Base-by-base conservation (phyloP, 106 monocot species). In the Cymbidium sinense region DNA sequence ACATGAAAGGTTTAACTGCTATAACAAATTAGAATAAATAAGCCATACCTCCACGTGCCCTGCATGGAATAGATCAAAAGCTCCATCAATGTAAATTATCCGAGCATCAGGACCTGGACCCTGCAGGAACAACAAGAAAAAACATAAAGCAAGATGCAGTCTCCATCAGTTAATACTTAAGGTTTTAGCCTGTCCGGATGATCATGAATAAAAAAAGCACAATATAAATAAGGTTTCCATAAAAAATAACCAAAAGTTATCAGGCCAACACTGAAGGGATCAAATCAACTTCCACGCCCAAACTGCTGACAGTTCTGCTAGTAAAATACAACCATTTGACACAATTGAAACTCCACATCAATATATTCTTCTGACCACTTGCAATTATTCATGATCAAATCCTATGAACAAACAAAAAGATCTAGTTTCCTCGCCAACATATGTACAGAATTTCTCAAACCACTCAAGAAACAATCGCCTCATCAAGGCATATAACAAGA, bases 61-160 rank as follows among this genome's bases (percentile, higher is more conserved):
- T 70, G 93, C 93, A 86, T 93, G 93, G 75, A 93, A 90, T 52
- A 93, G 87, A 90, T 93, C 93, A 84, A 93, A 93, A 62, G 90
- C 90, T 69, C 93, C 96, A 92, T 98, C 96, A 39, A 98, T 98
- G 79, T 94, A 98, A 78, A 98, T 83, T 73, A 98, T 86, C 3
- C 90, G 86, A 84, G 93, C 83, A 84, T 93, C 88, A 70, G 93
- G 88, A 82, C 90, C 76, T 69, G 93, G 86, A 20, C 86, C 86
- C 93, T 93, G 80, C 37, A 79, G 44, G 4, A 74, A 44, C 9
- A 74, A 44, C 6, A 74, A 27, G 7, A 41, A 74, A 15, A 67
- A 29, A 23, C 67, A 33, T 67, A 1, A 58, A 2, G 58, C 21
- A 8, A 58, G 23, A 25, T 58, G 21, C 7, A 58, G 58, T 4